Evolutionary conservation across 768 basidiomycete species (phyloP).

Genomic region (Boletus rubescentipes): DNA sequence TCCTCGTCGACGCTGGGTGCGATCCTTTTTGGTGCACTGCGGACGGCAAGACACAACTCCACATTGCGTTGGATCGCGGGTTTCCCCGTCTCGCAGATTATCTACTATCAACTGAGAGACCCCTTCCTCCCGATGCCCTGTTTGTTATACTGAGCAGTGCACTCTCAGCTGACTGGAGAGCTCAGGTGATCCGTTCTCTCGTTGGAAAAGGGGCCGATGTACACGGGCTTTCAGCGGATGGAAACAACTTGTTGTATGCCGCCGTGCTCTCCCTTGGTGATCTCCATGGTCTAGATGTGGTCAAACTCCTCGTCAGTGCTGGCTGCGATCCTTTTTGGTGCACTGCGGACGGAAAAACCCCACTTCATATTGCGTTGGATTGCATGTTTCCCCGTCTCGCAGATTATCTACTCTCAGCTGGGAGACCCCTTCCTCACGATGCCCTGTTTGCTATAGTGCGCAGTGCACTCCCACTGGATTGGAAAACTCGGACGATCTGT

Average conservation of each 20-base stretch:
- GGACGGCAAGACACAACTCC: neutral
- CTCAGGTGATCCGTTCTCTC: neutral
- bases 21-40: neutral
- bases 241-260: neutral
- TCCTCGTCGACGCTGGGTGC: constrained; percentile 8
- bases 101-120: neutral
- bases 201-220: neutral
- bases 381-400: too few species aligned
- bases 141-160: neutral
- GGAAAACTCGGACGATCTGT: too few species aligned
- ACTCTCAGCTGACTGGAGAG: neutral
- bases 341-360: too few species aligned
- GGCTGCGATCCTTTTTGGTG: too few species aligned
- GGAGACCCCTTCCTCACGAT: too few species aligned
- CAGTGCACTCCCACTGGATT: too few species aligned
- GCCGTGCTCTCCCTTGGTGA: neutral
- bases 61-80: neutral
- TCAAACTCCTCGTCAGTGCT: too few species aligned
- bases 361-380: too few species aligned
- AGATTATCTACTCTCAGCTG: too few species aligned
- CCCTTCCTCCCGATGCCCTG: neutral
- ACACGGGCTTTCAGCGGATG: neutral
- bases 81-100: neutral
- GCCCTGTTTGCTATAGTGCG: too few species aligned
- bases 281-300: too few species aligned